Conservation (phyloP, 176 grass and related monocot genomes). For the Eragrostis curvula region DNA sequence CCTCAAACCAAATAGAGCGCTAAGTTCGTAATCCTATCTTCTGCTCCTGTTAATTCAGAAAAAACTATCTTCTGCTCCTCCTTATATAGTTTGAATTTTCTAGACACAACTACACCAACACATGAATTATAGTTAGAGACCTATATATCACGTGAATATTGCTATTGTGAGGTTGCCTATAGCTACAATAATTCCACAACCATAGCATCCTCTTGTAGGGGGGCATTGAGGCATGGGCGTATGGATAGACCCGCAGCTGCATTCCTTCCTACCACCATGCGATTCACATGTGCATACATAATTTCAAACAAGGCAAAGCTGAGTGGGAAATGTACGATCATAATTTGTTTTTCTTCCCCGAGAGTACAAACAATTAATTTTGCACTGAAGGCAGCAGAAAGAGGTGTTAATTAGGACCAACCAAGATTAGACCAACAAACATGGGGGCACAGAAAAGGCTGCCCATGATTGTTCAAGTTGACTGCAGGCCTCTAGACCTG, state of each 20-base stretch:
- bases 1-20: no score
- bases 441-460: constrained; percentile 22
- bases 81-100: no score
- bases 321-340: not conserved
- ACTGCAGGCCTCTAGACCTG: not conserved
- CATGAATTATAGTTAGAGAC: not conserved
- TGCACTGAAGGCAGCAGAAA: not conserved
- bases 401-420: not conserved
- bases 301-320: constrained; percentile 9
- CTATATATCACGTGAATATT: not conserved
- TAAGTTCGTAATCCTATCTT: no score
- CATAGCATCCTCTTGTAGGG: not conserved
- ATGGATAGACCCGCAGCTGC: not conserved
- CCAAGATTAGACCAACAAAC: constrained; percentile 37
- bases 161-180: not conserved
- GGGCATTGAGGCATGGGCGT: not conserved
- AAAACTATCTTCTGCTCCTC: no score
- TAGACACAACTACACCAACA: no score
- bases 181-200: not conserved
- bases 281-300: constrained; percentile 12
- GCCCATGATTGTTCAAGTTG: constrained; percentile 24
- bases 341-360: not conserved
- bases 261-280: not conserved
- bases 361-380: not conserved
- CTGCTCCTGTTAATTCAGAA: no score